Conservation (phyloP, 1,284 basidiomycete species). For the Lentinula novae-zelandiae region DNA sequence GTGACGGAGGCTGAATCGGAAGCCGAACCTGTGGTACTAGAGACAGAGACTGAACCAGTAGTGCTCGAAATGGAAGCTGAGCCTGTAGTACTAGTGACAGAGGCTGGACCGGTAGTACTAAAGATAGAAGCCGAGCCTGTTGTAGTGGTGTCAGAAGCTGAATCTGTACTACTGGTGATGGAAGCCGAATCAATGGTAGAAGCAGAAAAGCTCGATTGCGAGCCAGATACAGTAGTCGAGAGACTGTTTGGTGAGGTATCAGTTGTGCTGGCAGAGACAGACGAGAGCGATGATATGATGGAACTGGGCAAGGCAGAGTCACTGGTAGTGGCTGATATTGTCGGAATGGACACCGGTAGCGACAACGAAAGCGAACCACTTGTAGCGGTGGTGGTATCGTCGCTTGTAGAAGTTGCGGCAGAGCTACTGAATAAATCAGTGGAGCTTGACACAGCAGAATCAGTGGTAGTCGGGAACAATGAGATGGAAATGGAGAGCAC, state of each 20-base stretch:
- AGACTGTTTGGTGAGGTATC: neutral
- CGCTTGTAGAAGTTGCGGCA: neutral
- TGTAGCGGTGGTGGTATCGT: neutral
- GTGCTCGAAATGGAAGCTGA: neutral
- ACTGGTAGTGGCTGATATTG: neutral
- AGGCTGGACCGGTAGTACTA: slow-evolving; percentile 1
- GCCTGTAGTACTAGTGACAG: neutral
- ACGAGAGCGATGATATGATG: neutral
- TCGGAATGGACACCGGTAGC: neutral
- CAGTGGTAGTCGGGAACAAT: neutral
- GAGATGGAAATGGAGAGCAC: neutral
- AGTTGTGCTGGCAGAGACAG: neutral
- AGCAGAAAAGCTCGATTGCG: neutral
- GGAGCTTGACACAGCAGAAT: neutral
- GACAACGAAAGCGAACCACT: neutral
- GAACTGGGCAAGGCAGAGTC: neutral
- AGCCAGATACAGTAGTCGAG: neutral
- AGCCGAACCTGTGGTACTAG: neutral
- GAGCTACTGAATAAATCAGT: neutral
- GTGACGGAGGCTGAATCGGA: neutral
- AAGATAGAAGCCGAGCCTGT: neutral
- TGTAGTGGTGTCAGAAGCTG: neutral
- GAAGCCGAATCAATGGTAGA: neutral
- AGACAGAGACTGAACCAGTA: neutral
- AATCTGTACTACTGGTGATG: neutral